Evolutionary conservation across 257 asterid species (phyloP).

Genomic region (Capsicum pubescens): DNA sequence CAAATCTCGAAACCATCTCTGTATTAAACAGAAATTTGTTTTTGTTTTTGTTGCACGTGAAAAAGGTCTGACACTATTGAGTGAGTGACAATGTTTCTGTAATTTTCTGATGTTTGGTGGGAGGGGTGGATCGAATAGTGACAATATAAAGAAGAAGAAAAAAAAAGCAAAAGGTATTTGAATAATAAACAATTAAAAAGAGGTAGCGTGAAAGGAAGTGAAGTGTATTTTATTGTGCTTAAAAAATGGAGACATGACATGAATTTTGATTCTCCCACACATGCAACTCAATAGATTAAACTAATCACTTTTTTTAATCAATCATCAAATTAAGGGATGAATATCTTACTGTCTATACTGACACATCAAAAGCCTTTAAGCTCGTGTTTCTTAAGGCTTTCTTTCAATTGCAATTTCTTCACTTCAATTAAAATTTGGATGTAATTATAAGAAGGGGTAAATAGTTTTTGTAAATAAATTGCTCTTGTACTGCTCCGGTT

Average conservation of each 20-base stretch:
- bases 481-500: too few relatives aligned
- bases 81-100: background rate
- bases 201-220: conserved; percentile 10
- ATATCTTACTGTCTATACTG: conserved; percentile 10
- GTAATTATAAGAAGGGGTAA: too few relatives aligned
- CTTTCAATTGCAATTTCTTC: background rate
- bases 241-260: conserved; percentile 57
- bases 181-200: conserved; percentile 15
- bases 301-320: background rate
- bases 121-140: background rate
- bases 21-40: background rate
- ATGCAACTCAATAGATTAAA: conserved; percentile 39
- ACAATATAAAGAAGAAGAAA: background rate
- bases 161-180: background rate
- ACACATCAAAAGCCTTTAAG: background rate
- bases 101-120: background rate
- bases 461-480: too few relatives aligned
- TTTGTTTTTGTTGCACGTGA: background rate
- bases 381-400: background rate
- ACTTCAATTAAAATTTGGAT: background rate
- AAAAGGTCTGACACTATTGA: background rate
- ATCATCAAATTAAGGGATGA: conserved; percentile 14
- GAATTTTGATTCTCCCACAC: conserved; percentile 53
- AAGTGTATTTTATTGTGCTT: conserved; percentile 43
- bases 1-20: background rate